These are phyloP conservation scores for Ascomycota sp. DNA, from an alignment of 2,329 filamentous ascomycete genomes.

Conservation along the genomic window DNA sequence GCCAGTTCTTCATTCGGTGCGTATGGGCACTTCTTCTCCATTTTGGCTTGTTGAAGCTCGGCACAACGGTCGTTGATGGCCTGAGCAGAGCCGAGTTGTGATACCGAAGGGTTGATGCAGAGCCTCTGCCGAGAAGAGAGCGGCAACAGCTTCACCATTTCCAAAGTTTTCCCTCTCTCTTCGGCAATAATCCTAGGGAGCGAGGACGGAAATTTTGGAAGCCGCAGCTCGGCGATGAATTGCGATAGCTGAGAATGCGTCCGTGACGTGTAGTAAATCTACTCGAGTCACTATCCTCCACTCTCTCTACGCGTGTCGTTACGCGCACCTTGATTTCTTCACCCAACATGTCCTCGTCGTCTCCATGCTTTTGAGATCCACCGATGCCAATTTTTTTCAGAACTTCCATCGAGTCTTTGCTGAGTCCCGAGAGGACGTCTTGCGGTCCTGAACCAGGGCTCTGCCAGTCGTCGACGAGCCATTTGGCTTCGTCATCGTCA, in stretches of 20 bases:
- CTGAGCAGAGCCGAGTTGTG: conserved; percentile 45
- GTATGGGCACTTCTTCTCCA: conserved; percentile 45
- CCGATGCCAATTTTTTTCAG: conserved; percentile 44
- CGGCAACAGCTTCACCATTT: conserved; percentile 54
- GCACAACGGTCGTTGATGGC: conserved; percentile 88
- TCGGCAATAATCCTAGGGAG: conserved; percentile 25
- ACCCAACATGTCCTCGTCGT: conserved; percentile 25
- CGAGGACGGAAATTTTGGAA: conserved; percentile 58
- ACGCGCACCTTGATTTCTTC: conserved; percentile 46
- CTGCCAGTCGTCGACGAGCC: conserved; percentile 51
- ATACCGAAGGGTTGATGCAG: conserved; percentile 77
- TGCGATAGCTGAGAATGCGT: conserved; percentile 85
- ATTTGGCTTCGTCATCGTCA: conserved; percentile 44
- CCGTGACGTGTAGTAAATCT: conserved; percentile 79
- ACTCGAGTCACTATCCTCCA: conserved; percentile 14
- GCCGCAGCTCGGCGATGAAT: conserved; percentile 63
- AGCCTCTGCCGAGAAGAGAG: conserved; percentile 70
- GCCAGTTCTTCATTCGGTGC: conserved; percentile 62
- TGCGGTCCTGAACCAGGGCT: conserved; percentile 17
- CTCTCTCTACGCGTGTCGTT: conserved; percentile 4
- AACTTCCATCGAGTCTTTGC: conserved; percentile 53
- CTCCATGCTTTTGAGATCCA: conserved; percentile 11
- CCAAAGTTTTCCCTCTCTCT: conserved; percentile 7
- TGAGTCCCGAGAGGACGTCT: conserved; percentile 35
- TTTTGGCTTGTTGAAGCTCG: conserved; percentile 60